phyloP scores from a whole-genome alignment of 1,139 yeast species.

The Dujonia santamariae region DNA sequence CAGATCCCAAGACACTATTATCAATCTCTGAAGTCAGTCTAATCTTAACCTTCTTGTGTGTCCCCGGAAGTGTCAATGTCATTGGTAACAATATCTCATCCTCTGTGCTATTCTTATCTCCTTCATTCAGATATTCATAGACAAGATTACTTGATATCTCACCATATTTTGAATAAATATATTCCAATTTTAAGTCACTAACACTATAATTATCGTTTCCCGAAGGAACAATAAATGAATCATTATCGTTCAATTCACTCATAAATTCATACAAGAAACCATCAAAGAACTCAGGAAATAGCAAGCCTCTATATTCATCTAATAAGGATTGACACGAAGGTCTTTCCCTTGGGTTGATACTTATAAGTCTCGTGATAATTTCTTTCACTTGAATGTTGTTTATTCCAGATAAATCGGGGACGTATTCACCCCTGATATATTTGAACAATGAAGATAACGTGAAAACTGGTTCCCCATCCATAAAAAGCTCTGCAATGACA shows the following conservation, averaged over 20 bases:
- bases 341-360: constrained; percentile 59
- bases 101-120: no score
- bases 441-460: constrained; percentile 84
- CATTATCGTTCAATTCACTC: constrained; percentile 30
- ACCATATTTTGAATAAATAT: constrained; percentile 56
- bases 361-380: constrained; percentile 61
- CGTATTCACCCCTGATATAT: constrained; percentile 66
- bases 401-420: constrained; percentile 58
- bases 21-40: constrained; percentile 9
- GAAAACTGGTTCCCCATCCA: constrained; percentile 85
- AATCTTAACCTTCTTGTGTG: no score
- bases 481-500: constrained; percentile 82
- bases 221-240: constrained; percentile 15
- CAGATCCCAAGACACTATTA: no score
- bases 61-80: no score
- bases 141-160: constrained; percentile 47
- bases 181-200: constrained; percentile 60
- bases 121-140: constrained; percentile 43
- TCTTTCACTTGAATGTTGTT: constrained; percentile 48
- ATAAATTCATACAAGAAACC: constrained; percentile 68
- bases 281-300: constrained; percentile 75
- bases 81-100: no score
- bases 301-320: constrained; percentile 40
- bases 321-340: constrained; percentile 45
- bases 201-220: constrained; percentile 19